These are phyloP conservation scores for Ogataea methanolica DNA, from an alignment of 805 yeast species.

Conservation along the genomic window DNA sequence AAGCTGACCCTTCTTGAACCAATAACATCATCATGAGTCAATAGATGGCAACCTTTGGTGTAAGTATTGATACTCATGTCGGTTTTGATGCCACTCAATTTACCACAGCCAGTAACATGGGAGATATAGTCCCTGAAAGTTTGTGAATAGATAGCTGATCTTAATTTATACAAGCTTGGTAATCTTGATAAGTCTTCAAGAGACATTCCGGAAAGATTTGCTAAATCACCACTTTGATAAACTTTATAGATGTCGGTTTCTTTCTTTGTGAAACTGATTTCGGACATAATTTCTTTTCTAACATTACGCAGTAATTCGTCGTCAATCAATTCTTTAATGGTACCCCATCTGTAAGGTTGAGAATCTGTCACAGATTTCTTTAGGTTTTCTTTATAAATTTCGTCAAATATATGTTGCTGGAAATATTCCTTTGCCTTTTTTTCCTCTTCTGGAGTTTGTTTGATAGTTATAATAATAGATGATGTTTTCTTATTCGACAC, in stretches of 20 bases:
- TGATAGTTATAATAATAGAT: slow-evolving; percentile 19
- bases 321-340: slow-evolving; percentile 66
- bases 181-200: slow-evolving; percentile 68
- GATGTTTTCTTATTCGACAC: slow-evolving; percentile 14
- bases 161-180: slow-evolving; percentile 69
- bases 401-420: slow-evolving; percentile 31
- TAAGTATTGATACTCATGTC: slow-evolving; percentile 92
- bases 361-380: slow-evolving; percentile 45
- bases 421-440: slow-evolving; percentile 27
- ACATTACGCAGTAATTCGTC: slow-evolving; percentile 76
- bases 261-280: slow-evolving; percentile 87
- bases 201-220: slow-evolving; percentile 83
- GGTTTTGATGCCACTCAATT: slow-evolving; percentile 82
- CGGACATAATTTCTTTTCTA: slow-evolving; percentile 73
- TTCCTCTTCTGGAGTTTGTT: slow-evolving; percentile 32
- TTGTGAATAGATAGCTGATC: slow-evolving; percentile 85
- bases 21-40: slow-evolving; percentile 97
- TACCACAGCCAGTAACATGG: slow-evolving; percentile 79
- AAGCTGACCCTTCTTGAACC: slow-evolving; percentile 93
- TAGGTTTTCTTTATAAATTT: slow-evolving; percentile 35
- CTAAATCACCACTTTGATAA: slow-evolving; percentile 84
- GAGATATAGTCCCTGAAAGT: slow-evolving; percentile 77
- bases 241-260: slow-evolving; percentile 97
- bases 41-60: slow-evolving; percentile 85
- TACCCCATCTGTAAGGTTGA: slow-evolving; percentile 88